Evolutionary conservation across 2,329 filamentous ascomycete species (phyloP).

Genomic region (Ambrosiella cleistominuta): DNA sequence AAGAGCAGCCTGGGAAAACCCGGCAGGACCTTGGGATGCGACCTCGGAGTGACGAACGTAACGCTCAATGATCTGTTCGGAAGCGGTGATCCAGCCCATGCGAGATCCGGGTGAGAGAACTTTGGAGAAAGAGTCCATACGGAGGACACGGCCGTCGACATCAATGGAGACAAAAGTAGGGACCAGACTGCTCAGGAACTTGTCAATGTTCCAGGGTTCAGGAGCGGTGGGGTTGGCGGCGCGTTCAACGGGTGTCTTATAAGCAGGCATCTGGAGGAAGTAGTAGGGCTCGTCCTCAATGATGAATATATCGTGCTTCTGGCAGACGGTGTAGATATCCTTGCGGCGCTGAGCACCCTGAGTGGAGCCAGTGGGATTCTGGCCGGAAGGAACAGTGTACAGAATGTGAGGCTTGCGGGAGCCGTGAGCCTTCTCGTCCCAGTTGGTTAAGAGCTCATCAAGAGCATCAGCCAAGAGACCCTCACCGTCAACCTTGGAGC

Average conservation of each 20-base stretch:
- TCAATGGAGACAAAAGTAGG: constrained; percentile 50
- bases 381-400: constrained; percentile 54
- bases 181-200: constrained; percentile 56
- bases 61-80: constrained; percentile 66
- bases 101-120: constrained; percentile 70
- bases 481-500: constrained; percentile 34
- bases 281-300: constrained; percentile 92
- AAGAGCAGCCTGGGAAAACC: constrained; percentile 66
- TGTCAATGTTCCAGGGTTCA: constrained; percentile 29
- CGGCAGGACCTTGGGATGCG: constrained; percentile 68
- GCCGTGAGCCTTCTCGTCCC: constrained; percentile 29
- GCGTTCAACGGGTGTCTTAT: constrained; percentile 51
- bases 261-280: constrained; percentile 75
- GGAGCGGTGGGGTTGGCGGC: constrained; percentile 34
- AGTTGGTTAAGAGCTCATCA: constrained; percentile 32
- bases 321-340: constrained; percentile 59
- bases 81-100: constrained; percentile 76
- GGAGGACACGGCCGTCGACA: constrained; percentile 70
- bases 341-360: constrained; percentile 49
- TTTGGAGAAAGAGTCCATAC: constrained; percentile 88
- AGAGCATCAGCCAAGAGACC: constrained; percentile 34
- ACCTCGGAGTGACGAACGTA: constrained; percentile 71
- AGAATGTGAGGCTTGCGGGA: constrained; percentile 35
- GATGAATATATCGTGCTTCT: constrained; percentile 73
- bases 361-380: constrained; percentile 82